A percentile compares a stretch with the other conserved stretches of the same genome.
phyloP scores from a whole-genome alignment of 2,329 filamentous ascomycete genomes.

The Epichloe sp. region DNA sequence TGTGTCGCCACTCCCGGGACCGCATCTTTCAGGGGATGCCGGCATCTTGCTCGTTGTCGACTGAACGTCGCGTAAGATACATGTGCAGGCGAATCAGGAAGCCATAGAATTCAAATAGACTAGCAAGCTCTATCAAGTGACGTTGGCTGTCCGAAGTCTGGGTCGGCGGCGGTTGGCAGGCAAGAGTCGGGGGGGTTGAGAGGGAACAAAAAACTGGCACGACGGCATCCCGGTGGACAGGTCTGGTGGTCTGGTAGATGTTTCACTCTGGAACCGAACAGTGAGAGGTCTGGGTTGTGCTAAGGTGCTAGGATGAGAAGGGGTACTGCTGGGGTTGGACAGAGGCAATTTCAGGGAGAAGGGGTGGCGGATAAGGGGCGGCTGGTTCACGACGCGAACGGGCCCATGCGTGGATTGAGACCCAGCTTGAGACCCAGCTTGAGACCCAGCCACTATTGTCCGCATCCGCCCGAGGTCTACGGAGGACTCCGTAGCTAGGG shows the following conservation, averaged over 20 bases:
- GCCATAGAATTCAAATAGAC: no score
- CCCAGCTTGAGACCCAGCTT: slow-evolving; percentile 5
- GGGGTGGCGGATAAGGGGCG: slow-evolving; percentile 10
- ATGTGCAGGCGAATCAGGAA: no score
- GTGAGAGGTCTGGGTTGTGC: slow-evolving; percentile 3
- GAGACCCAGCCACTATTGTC: slow-evolving; percentile 1
- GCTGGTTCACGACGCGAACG: slow-evolving; percentile 1
- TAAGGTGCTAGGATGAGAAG: slow-evolving; percentile 11
- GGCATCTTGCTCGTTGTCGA: no score
- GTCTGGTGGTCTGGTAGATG: neutral
- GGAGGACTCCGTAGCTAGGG: neutral
- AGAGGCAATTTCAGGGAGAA: slow-evolving; percentile 13
- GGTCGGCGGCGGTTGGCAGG: no score
- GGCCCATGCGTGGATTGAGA: slow-evolving; percentile 7
- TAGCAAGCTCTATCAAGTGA: no score
- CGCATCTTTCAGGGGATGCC: neutral
- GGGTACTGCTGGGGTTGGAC: slow-evolving; percentile 9
- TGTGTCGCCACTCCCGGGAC: slow-evolving; percentile 4
- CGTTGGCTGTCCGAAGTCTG: no score
- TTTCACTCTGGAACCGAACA: slow-evolving; percentile 9
- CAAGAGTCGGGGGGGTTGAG: neutral
- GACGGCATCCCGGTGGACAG: neutral
- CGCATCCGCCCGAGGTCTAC: neutral
- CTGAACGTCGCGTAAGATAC: no score
- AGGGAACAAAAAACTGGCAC: neutral